Percentiles rank a stretch among this genome's conserved stretches.
These are phyloP conservation scores for Phytophthora kernoviae DNA, from an alignment of 352 stramenopile genomes.

Conservation along the genomic window DNA sequence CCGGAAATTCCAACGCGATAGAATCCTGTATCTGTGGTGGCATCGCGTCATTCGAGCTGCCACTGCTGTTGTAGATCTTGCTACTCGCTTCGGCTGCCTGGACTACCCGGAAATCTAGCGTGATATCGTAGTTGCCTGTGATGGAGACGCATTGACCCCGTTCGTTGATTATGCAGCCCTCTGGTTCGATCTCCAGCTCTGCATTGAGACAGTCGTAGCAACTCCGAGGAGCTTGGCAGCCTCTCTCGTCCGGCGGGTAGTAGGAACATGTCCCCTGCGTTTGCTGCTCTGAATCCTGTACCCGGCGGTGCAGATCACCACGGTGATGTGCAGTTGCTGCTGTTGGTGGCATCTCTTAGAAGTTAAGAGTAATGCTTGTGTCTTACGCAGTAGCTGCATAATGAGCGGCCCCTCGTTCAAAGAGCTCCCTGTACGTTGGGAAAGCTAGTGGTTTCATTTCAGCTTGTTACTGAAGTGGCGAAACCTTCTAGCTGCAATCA, in stretches of 20 bases:
- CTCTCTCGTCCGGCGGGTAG: constrained; percentile 28
- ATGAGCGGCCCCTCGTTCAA: constrained; percentile 15
- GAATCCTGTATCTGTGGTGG: neutral
- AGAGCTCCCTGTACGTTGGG: constrained; percentile 6
- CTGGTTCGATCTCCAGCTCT: constrained; percentile 21
- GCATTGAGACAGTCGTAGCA: constrained; percentile 53
- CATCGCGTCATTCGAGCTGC: constrained; percentile 3
- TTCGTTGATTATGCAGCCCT: constrained; percentile 38
- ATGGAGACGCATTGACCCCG: constrained; percentile 30
- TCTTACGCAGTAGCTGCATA: constrained; percentile 11
- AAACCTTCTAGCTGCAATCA: neutral
- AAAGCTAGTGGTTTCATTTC: constrained; percentile 20
- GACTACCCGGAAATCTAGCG: constrained; percentile 31
- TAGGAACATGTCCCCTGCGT: constrained; percentile 32
- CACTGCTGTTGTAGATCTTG: constrained; percentile 5
- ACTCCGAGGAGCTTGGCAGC: constrained; percentile 33
- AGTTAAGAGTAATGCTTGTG: constrained; percentile 9
- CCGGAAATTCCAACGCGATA: constrained; percentile 30
- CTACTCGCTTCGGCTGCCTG: constrained; percentile 2
- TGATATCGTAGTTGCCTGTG: constrained; percentile 27
- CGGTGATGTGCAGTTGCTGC: constrained; percentile 8
- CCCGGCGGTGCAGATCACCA: constrained; percentile 10
- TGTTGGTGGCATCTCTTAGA: constrained; percentile 7
- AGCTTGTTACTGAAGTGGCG: neutral
- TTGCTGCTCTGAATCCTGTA: neutral